Evolutionary conservation across 352 stramenopile genomes (phyloP), one percentile per base, ranked within the genome.

Genomic region (Globisporangium abappressorium): DNA sequence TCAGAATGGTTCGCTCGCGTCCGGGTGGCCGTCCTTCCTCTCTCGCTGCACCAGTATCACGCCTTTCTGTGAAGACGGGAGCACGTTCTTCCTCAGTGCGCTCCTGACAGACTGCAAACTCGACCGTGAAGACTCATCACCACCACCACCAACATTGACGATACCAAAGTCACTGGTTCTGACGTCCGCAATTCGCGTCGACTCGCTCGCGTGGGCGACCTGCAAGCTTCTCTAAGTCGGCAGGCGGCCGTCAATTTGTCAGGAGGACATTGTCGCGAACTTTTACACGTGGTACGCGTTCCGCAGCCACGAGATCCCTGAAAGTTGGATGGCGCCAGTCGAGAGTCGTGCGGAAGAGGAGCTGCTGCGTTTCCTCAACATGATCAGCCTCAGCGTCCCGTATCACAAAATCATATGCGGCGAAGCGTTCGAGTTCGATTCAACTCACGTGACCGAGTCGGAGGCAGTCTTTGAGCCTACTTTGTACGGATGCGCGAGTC

Each of bases 11-110:
- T 30, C 38, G 20, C 36, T 62, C 9, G 20, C 46, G 11, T 77
- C 76, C 6, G 71, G 73, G 1, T 85, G 78, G 78, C 73, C 74
- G 3, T 83, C 78, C 5, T 70, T 74, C 49, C 74, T 73, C 38
- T 64, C 73, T 0, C 68, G 68, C 53, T 83, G 76, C 47, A 66
- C 70, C 18, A 57, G 69, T 1, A 59, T 85, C 55, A 78, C 70
- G 24, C 73, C 75, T 1, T 69, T 72, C 24, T 73, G 69, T 18
- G 41, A 36, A 7, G 51, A 79, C 5, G 7, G 5, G 5, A 66
- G 64, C 51, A 64, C 41, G 15, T 68, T 74, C 64, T 83, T 83
- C 38, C 65, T 81, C 55, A 74, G 69, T 15, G 56, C 77, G 5
- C 69, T 78, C 36, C 69, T 74, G 9, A 62, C 60, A 6, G 68